Evolutionary conservation across 768 basidiomycete species (phyloP).

Genomic region (Auricularia sp.): DNA sequence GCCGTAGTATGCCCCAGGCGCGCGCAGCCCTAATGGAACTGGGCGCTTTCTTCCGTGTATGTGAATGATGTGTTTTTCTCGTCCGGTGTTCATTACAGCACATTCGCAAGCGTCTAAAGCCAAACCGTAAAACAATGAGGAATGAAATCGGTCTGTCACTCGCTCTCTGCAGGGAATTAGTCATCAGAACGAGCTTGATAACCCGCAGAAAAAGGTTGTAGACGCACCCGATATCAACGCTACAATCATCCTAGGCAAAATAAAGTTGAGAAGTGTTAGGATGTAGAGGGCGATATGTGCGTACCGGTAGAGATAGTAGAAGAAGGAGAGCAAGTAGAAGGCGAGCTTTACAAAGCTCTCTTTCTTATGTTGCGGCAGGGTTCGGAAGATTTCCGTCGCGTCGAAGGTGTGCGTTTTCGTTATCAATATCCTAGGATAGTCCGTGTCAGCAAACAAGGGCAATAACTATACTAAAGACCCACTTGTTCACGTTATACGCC

Average conservation of each 20-base stretch:
- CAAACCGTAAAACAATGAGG: too few species aligned
- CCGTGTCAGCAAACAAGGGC: not conserved
- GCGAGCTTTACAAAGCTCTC: conserved; percentile 93
- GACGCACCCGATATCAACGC: conserved; percentile 57
- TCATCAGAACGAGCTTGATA: too few species aligned
- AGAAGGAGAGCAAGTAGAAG: conserved; percentile 85
- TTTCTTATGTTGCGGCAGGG: conserved; percentile 87
- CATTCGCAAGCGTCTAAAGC: too few species aligned
- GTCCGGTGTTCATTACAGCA: too few species aligned
- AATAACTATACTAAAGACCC: conserved; percentile 22
- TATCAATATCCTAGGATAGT: conserved; percentile 51
- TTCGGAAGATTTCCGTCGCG: conserved; percentile 98
- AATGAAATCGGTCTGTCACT: too few species aligned
- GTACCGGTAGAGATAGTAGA: conserved; percentile 84
- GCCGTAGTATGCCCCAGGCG: too few species aligned
- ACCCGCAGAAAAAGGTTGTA: too few species aligned
- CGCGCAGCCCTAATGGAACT: too few species aligned
- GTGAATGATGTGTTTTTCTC: too few species aligned
- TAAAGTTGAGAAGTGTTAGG: not conserved
- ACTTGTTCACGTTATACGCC: conserved; percentile 92
- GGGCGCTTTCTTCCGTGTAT: too few species aligned
- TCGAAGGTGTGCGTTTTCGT: conserved; percentile 97
- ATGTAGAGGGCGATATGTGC: not conserved
- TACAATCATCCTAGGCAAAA: conserved; percentile 61
- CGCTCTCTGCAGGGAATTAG: too few species aligned